Evolutionary conservation across 2,329 filamentous ascomycete species (phyloP), one percentile per base, ranked within the genome.

Genomic region (Cordyceps tenuipes): DNA sequence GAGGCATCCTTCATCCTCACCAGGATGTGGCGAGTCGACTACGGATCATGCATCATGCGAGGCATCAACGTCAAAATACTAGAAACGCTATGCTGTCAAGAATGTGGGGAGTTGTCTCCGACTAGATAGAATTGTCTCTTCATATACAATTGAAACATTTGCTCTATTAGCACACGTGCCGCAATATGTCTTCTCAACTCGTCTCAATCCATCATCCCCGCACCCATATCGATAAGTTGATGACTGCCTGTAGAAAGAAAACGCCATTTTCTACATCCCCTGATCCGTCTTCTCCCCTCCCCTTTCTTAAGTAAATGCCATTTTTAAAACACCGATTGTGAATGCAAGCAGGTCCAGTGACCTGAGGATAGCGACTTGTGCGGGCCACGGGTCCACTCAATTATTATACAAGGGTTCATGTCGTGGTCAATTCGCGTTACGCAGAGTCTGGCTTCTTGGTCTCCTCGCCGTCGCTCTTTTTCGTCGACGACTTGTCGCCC

Each of bases 391-490:
- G 21, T 12, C 50, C 46, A 31, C 51, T 31, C 19, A n/a, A 51
- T 50, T 60, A 60, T 55, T 21, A 51, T 60, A 60, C 58, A 60
- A 50, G 47, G 47, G 9, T 29, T 29, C 29, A 23, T 15, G 23
- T 39, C 31, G 49, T 23, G 19, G 13, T 34, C 12, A 13, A n/a
- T 1, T 19, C 19, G 29, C 9, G 6, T 48, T 41, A 59, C 15
- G 49, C 43, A 21, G 57, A 59, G 41, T 59, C 41, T 5, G 57
- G 48, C 5, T 57, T 47, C 34, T 72, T 68, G 19, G 68, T 65
- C 13, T 66, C 52, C 34, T 69, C 67, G 23, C 62, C 57, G 36
- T 66, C 62, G 43, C 61, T 64, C 47, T 67, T 64, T 15, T 66
- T 62, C 34, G 63, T 60, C 9, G 50, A 41, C 0, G 44, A 17